Evolutionary conservation across 805 yeast genomes (phyloP).

Genomic region (Metschnikowia anglica): DNA sequence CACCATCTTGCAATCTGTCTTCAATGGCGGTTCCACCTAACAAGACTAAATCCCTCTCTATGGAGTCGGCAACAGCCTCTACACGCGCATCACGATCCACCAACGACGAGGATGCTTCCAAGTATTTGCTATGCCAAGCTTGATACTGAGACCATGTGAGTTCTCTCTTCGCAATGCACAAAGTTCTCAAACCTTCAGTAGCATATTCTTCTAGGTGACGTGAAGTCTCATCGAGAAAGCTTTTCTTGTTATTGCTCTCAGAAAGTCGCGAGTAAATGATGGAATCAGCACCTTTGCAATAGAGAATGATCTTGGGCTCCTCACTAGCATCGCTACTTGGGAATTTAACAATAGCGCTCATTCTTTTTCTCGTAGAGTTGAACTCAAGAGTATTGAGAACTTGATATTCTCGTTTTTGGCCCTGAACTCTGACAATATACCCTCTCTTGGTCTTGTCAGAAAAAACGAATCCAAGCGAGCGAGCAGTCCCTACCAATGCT

Average conservation of each 20-base stretch:
- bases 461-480: slow-evolving; percentile 72
- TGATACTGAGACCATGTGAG: slow-evolving; percentile 59
- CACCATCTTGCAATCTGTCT: slow-evolving; percentile 83
- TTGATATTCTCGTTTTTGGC: slow-evolving; percentile 67
- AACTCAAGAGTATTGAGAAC: slow-evolving; percentile 71
- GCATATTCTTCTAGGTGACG: slow-evolving; percentile 75
- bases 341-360: slow-evolving; percentile 77
- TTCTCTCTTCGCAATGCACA: slow-evolving; percentile 75
- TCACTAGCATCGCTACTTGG: slow-evolving; percentile 43
- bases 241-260: slow-evolving; percentile 43
- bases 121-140: slow-evolving; percentile 63
- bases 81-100: slow-evolving; percentile 64
- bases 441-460: slow-evolving; percentile 67
- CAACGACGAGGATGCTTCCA: slow-evolving; percentile 63
- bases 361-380: slow-evolving; percentile 82
- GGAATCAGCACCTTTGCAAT: slow-evolving; percentile 86
- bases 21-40: slow-evolving; percentile 88
- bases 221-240: slow-evolving; percentile 62
- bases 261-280: slow-evolving; percentile 67
- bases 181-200: slow-evolving; percentile 78
- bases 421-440: slow-evolving; percentile 64
- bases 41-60: slow-evolving; percentile 63
- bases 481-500: slow-evolving; percentile 78
- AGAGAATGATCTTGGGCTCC: slow-evolving; percentile 54
- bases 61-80: slow-evolving; percentile 72